Evolutionary conservation across 2,329 filamentous ascomycete species (phyloP), one percentile per base, ranked within the genome.

Genomic region (Stromatinia cepivora): DNA sequence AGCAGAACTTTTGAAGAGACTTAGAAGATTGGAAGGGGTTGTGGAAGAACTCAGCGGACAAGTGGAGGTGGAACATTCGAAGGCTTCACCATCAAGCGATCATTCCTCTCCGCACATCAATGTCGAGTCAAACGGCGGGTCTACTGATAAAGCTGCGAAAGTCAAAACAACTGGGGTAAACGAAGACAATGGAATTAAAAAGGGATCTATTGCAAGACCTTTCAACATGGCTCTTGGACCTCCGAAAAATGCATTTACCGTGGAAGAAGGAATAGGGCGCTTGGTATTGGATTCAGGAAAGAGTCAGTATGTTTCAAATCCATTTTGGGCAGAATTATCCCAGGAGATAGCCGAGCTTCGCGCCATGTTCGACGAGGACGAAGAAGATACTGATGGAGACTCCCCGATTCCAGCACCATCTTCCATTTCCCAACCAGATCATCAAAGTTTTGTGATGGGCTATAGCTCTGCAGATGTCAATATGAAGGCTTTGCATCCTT

Each of bases 21-120:
- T 94, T 77, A 83, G 88, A 71, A 90, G 91, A 78, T 80, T 94
- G 36, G 91, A 94, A 78, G 90, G 90, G 57, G 92, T 94, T 39
- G 91, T 94, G 22, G 86, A 90, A 78, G 87, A 90, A 72, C 78
- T 90, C 64, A 90, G 87, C 77, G 85, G 87, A 9, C 88, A 90
- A 79, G 85, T 89, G 3, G 77, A 79, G 36, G 58, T 73, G 25
- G 77, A 78, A 62, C 72, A 72, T 31, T 56, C 72, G 13, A 76
- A 73, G 69, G 70, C 75, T 31, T 77, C 75, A 10, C 76, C 76
- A 1, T 62, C 66, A 22, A 76, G 75, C 67, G 71, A 75, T 20
- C 69, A 71, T 59, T 75, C 75, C 2, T 72, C 69, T 3, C 42
- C 56, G 22, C 45, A 34, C 25, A 68, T 71, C 1, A 72, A 77